Base-by-base conservation (phyloP, 495 filamentous ascomycete genomes). In the Neohortaea acidophila region DNA sequence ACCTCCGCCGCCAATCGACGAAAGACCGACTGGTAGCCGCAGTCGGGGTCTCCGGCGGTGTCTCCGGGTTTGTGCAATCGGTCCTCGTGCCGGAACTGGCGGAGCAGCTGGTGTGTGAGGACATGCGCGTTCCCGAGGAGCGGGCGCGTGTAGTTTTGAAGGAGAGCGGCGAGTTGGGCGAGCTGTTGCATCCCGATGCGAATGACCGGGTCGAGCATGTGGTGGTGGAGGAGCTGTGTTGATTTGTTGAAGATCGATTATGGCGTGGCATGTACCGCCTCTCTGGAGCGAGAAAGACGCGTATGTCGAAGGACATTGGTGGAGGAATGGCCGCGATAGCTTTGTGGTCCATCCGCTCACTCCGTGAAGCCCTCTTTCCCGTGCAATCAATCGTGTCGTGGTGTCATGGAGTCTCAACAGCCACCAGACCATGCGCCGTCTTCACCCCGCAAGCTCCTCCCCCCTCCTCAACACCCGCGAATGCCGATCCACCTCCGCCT, bases 401-500 rank as follows among this genome's bases (percentile, higher is more conserved):
- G 8, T 27, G 8, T 27, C 24, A 27, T 8, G 24, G 24, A 8
- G 24, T n/a, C 24, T 27, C 24, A 27, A 27, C n/a, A 27, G 24
- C 24, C n/a, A n/a, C n/a, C n/a, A n/a, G n/a, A n/a, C n/a, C n/a
- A n/a, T n/a, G n/a, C n/a, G n/a, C n/a, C n/a, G n/a, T 8, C 14
- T 15, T 61, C 47, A 77, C 23, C 70, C 73, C 47, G 73, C 67
- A 57, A 99, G 56, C 47, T 86, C 84, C 44, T 82, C 78, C 61
- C 84, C 73, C 51, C 92, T 72, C 46, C 79, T 73, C 54, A 99
- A 58, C 25, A 61, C 58, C 34, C 91, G 67, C 28, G 83, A 91
- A 66, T 96, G 81, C 39, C 91, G 70, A 55, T 94, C 80, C 26
- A 93, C 75, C 60, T 94, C 84, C 58, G 85, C 83, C 23, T 81